A percentile compares a stretch with the other conserved stretches of the same genome.
phyloP scores from a whole-genome alignment of 768 basidiomycete species.

The Mycena polygramma region DNA sequence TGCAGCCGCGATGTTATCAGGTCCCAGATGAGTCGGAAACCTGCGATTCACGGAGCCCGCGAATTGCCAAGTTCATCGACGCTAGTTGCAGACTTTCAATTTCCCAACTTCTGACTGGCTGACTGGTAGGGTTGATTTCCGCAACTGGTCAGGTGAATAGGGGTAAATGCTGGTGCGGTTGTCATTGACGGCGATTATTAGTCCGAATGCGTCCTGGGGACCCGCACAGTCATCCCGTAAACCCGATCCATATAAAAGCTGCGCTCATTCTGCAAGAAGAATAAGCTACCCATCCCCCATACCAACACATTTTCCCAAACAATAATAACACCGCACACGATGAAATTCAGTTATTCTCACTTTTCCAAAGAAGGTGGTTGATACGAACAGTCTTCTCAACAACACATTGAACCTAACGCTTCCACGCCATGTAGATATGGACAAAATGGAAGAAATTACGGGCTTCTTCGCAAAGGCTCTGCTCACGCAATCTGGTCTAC shows the following conservation, averaged over 20 bases:
- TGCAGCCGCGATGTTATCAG: too few species aligned
- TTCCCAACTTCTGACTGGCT: too few species aligned
- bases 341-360: not conserved
- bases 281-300: too few species aligned
- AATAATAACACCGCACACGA: not conserved
- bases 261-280: too few species aligned
- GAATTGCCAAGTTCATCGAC: too few species aligned
- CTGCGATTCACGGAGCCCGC: too few species aligned
- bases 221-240: not conserved
- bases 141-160: too few species aligned
- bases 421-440: not conserved
- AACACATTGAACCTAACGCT: not conserved
- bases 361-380: not conserved
- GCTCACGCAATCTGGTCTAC: slow-evolving; percentile 1
- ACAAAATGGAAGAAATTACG: slow-evolving; percentile 3
- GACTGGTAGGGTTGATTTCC: too few species aligned
- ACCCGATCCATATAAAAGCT: not conserved
- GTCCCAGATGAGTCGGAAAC: too few species aligned
- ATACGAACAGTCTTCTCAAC: too few species aligned
- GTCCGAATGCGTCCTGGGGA: not conserved
- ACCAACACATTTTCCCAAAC: not conserved
- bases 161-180: too few species aligned
- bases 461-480: slow-evolving; percentile 2
- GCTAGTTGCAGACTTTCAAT: too few species aligned
- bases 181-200: not conserved